Evolutionary conservation across 2,329 filamentous ascomycete genomes (phyloP), one percentile per base, ranked within the genome.

Genomic region (Phialemonium atrogriseum): DNA sequence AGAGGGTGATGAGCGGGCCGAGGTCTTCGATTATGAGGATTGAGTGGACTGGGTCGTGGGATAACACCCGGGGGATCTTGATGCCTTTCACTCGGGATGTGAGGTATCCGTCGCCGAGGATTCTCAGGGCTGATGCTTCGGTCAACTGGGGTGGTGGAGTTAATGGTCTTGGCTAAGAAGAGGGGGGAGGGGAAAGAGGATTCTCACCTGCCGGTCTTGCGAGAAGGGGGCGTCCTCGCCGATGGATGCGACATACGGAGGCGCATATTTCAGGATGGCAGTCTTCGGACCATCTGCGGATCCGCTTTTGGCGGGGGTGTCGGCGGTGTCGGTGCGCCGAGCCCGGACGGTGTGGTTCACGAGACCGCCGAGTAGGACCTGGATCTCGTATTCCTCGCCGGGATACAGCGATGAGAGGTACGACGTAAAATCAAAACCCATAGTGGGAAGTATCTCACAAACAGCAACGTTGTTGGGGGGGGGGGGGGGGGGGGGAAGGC

Each of bases 311-410:
- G n/a, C n/a, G n/a, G n/a, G n/a, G 18, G n/a, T 14, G 13, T 24
- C 21, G 5, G 11, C 5, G 5, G 20, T 24, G 5, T 15, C 15
- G 7, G 14, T 26, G 9, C 24, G 13, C 15, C 17, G 14, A 8
- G 23, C 30, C 15, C 30, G 20, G 14, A 33, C 23, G 4, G 30
- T 33, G 30, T 11, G 12, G 30, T 33, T 33, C 12, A 26, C 30
- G 10, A 33, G 17, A 9, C 30, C 30, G 10, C 30, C 30, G 14
- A n/a, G 7, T n/a, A 33, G 22, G 10, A 16, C 7, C n/a, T 33
- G 22, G 23, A 33, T 33, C 13, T 26, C 23, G 22, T 18, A 26
- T 24, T 17, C 9, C 12, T 13, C n/a, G 4, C 20, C 15, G 22
- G 30, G 23, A 24, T 33, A 26, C 5, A 26, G n/a, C 7, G 13